phyloP scores from a whole-genome alignment of 495 filamentous ascomycete species.

The Penicillium verhagenii region DNA sequence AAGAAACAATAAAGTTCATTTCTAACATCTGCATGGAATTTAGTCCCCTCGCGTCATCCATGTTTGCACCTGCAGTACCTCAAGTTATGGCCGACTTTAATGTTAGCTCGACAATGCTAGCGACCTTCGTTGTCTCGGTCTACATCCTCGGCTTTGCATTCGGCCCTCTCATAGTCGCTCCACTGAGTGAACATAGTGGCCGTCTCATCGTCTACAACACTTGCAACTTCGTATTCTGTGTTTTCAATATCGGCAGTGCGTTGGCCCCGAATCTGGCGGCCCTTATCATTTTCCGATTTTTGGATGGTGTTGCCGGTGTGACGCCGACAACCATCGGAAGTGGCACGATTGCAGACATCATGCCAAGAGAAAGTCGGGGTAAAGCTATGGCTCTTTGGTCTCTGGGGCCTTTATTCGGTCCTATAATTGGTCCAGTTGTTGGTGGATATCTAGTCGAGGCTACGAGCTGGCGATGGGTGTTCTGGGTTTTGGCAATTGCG shows the following conservation, averaged over 20 bases:
- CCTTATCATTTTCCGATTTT: conserved; percentile 69
- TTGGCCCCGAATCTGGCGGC: conserved; percentile 61
- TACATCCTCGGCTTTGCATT: conserved; percentile 66
- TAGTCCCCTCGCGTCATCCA: conserved; percentile 76
- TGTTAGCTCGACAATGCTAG: conserved; percentile 50
- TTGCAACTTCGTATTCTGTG: conserved; percentile 58
- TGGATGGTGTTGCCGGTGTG: conserved; percentile 75
- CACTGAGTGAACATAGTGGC: conserved; percentile 75
- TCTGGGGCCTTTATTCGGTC: conserved; percentile 77
- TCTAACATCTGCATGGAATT: conserved; percentile 50
- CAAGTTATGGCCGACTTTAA: conserved; percentile 69
- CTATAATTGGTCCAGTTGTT: conserved; percentile 58
- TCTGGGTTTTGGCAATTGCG: conserved; percentile 64
- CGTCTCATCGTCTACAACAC: conserved; percentile 67
- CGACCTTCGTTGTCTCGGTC: conserved; percentile 74
- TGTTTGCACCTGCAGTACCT: conserved; percentile 60
- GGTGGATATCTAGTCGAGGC: conserved; percentile 69
- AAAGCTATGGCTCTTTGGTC: conserved; percentile 72
- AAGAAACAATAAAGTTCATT: background rate
- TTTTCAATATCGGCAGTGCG: conserved; percentile 71
- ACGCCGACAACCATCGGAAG: conserved; percentile 81
- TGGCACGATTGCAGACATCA: conserved; percentile 79
- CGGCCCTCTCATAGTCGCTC: conserved; percentile 72
- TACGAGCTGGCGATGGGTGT: conserved; percentile 83
- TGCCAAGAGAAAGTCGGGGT: conserved; percentile 64